Evolutionary conservation across 768 basidiomycete species (phyloP).

Genomic region (Boletus vinaceobasis): DNA sequence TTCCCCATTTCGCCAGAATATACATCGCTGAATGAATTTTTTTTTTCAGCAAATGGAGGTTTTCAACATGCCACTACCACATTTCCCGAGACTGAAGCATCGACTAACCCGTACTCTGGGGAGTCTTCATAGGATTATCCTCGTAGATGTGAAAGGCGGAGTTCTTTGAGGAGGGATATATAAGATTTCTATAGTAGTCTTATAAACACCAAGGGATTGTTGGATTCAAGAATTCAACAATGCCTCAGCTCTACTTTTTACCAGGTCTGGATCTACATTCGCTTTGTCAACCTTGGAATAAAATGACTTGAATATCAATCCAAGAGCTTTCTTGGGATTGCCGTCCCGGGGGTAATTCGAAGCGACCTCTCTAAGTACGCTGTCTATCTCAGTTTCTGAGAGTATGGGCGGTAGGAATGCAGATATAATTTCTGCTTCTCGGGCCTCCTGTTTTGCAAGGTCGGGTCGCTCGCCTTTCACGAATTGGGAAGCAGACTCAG

Average conservation of each 20-base stretch:
- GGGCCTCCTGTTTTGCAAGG: constrained; percentile 58
- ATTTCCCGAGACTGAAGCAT: background rate
- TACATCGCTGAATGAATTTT: background rate
- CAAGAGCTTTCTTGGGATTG: constrained; percentile 32
- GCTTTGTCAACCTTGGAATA: constrained; percentile 60
- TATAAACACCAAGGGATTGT: background rate
- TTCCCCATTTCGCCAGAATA: background rate
- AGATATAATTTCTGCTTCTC: constrained; percentile 54
- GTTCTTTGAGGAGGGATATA: background rate
- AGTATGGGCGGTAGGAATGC: constrained; percentile 59
- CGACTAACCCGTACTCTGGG: background rate
- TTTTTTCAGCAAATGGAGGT: background rate
- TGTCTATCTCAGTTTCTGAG: constrained; percentile 53
- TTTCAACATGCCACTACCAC: background rate
- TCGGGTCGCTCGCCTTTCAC: constrained; percentile 56
- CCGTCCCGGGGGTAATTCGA: constrained; percentile 17
- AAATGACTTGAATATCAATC: constrained; percentile 59
- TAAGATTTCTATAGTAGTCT: background rate
- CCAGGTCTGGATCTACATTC: constrained; percentile 52
- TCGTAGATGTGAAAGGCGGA: background rate
- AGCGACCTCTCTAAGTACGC: constrained; percentile 43
- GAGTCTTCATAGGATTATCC: constrained; percentile 2
- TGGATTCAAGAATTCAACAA: constrained; percentile 27
- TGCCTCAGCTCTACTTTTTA: constrained; percentile 48
- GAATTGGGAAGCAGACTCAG: constrained; percentile 58